Percentiles rank a stretch among this genome's conserved stretches.
Conservation (phyloP, 345 rosid genomes). For the Bruguiera parviflora region DNA sequence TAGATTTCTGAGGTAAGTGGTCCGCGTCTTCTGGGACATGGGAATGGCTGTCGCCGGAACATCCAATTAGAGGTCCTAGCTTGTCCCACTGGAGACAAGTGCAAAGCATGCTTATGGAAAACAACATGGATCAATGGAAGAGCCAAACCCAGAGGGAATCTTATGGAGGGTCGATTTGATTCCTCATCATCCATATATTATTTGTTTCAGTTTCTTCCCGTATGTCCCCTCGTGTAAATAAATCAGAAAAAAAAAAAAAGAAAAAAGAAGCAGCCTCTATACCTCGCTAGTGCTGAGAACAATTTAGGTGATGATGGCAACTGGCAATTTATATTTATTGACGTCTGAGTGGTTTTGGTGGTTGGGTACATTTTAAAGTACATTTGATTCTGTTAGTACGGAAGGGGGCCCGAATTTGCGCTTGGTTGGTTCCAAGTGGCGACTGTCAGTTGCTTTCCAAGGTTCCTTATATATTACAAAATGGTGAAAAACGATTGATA, state of each 20-base stretch:
- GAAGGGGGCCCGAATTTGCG: constrained; percentile 9
- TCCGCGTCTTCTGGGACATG: background rate
- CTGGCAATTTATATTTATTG: background rate
- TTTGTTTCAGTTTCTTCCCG: background rate
- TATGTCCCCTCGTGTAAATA: background rate
- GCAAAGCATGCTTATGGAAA: constrained; percentile 27
- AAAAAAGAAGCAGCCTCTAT: background rate
- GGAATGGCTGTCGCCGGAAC: background rate
- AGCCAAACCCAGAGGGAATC: constrained; percentile 40
- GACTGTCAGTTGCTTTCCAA: background rate
- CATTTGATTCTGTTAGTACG: constrained; percentile 16
- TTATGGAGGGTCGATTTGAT: constrained; percentile 24
- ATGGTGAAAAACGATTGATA: too few species aligned
- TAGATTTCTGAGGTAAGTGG: constrained; percentile 11
- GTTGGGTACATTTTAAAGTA: constrained; percentile 5
- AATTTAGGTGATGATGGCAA: background rate
- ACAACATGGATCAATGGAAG: constrained; percentile 27
- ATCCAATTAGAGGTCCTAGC: constrained; percentile 18
- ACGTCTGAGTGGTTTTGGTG: background rate
- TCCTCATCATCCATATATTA: constrained; percentile 14
- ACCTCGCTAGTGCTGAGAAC: background rate
- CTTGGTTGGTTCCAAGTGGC: background rate
- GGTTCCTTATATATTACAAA: background rate
- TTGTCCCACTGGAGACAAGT: constrained; percentile 35
- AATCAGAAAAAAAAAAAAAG: background rate